Conservation (phyloP, 2,329 filamentous ascomycete genomes). For the Aspergillus quadrilineatus region DNA sequence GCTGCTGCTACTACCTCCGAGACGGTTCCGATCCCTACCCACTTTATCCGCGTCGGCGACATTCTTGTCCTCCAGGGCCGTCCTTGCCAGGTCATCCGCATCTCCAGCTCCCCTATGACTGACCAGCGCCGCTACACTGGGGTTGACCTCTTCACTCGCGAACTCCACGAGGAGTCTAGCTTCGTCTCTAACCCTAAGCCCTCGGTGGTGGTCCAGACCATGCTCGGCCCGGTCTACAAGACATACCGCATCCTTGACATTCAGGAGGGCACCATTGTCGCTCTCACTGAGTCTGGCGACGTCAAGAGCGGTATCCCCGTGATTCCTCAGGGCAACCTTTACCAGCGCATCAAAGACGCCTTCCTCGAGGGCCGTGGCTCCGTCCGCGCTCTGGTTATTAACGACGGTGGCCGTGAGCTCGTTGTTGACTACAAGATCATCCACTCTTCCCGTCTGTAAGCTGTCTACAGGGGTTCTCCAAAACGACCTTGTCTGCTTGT, state of each 20-base stretch:
- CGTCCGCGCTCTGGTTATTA: conserved; percentile 93
- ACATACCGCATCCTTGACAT: conserved; percentile 99
- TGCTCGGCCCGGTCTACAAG: conserved; percentile 99
- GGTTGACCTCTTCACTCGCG: conserved; percentile 99
- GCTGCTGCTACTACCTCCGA: conserved; percentile 56
- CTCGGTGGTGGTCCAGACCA: conserved; percentile 97
- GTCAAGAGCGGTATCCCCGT: conserved; percentile 95
- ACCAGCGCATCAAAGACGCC: conserved; percentile 73
- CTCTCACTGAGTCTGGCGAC: conserved; percentile 98
- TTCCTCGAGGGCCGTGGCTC: conserved; percentile 92
- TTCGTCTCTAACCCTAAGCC: conserved; percentile 97
- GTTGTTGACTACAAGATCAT: conserved; percentile 99
- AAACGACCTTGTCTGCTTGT: conserved; percentile 6
- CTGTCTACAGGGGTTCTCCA: conserved; percentile 7
- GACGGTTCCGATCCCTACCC: conserved; percentile 97
- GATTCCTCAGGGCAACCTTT: conserved; percentile 91
- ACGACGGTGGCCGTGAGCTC: conserved; percentile 87
- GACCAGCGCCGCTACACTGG: conserved; percentile 99
- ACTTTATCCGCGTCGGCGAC: conserved; percentile 99
- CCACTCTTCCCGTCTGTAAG: conserved; percentile 69
- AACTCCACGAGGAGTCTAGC: conserved; percentile 97
- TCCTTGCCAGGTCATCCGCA: conserved; percentile 99
- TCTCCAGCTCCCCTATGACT: conserved; percentile 95
- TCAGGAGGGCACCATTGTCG: conserved; percentile 79
- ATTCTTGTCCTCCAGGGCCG: conserved; percentile 98